These are phyloP conservation scores for Candida koratica DNA, from an alignment of 805 yeast species.

Conservation along the genomic window DNA sequence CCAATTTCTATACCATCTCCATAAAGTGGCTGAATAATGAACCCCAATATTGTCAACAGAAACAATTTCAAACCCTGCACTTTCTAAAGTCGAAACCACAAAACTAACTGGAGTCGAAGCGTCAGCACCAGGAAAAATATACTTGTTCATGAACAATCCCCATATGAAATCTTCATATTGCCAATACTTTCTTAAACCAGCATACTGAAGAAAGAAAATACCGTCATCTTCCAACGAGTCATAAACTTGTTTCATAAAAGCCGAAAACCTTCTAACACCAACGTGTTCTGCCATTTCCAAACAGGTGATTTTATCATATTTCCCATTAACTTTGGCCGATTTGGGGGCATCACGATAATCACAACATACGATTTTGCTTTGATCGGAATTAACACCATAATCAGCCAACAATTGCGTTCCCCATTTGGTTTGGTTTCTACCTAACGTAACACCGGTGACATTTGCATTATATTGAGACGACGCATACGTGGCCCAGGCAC, in stretches of 20 bases:
- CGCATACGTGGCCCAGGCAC: conserved; percentile 82
- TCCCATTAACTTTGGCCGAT: conserved; percentile 37
- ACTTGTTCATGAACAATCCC: conserved; percentile 96
- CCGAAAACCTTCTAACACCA: conserved; percentile 77
- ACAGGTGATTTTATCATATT: conserved; percentile 83
- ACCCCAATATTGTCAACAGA: conserved; percentile 87
- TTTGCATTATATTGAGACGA: conserved; percentile 78
- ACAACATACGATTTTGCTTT: conserved; percentile 71
- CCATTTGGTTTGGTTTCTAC: conserved; percentile 87
- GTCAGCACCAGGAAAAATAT: conserved; percentile 96
- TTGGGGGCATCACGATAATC: conserved; percentile 93
- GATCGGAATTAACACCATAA: conserved; percentile 65
- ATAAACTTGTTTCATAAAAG: conserved; percentile 75
- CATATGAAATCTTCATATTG: conserved; percentile 90
- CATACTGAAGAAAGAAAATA: conserved; percentile 78
- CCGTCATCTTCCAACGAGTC: conserved; percentile 92
- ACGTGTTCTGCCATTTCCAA: conserved; percentile 96
- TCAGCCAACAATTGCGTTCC: conserved; percentile 68
- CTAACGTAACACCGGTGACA: conserved; percentile 87
- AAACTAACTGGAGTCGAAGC: conserved; percentile 91
- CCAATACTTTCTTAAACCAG: conserved; percentile 89
- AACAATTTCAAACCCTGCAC: conserved; percentile 81
- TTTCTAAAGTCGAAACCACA: conserved; percentile 72
- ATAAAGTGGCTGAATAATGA: conserved; percentile 84
- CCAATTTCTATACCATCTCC: conserved; percentile 97